Base-by-base conservation (phyloP, 2,329 filamentous ascomycete genomes). In the Aaosphaeria arxii region DNA sequence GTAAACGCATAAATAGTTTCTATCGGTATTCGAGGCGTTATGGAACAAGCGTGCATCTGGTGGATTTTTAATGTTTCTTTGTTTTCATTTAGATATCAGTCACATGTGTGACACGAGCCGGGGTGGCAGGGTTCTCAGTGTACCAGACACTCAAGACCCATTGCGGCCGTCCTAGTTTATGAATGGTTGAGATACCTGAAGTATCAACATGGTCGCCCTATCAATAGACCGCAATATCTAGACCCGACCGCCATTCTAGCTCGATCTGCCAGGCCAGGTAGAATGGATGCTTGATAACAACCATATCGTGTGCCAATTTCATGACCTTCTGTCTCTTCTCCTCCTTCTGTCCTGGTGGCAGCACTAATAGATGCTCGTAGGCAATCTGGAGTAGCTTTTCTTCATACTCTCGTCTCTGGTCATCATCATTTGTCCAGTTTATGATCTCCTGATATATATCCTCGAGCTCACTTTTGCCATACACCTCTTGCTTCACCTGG, bases 201-300 rank as follows among this genome's bases (percentile, higher is more conserved):
- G n/a, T 36, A 36, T n/a, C n/a, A 9, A 36, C 7, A 36, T 9
- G 7, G 33, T 9, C 33, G 7, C 33, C 33, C 33, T 24, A 38
- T 57, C 53, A 63, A 48, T 60, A 56, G n/a, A 57, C 58, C 41
- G 64, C 62, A 0, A 65, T 53, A n/a, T 64, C 62, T 48, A 66
- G 49, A 5, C 61, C 61, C 6, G 58, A 91, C 57, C 88, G 82
- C 88, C 92, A 97, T 63, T 97, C 89, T 49, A 99, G 77, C 30
- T 88, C 81, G 51, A 96, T 86, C 59, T 90, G 87, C 95, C 95
- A 99, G 0, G 94, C 94, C 11, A 95, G 78, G 54, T 86, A 83
- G 71, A 87, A 96, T 0, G 90, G 89, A 59, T 97, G 91, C 59
- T 92, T 91, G 66, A 99, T 94, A 50, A 96, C 88, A 51, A 99